phyloP scores from a whole-genome alignment of 148 eudicot genomes.

The Rhododendron vialii region DNA sequence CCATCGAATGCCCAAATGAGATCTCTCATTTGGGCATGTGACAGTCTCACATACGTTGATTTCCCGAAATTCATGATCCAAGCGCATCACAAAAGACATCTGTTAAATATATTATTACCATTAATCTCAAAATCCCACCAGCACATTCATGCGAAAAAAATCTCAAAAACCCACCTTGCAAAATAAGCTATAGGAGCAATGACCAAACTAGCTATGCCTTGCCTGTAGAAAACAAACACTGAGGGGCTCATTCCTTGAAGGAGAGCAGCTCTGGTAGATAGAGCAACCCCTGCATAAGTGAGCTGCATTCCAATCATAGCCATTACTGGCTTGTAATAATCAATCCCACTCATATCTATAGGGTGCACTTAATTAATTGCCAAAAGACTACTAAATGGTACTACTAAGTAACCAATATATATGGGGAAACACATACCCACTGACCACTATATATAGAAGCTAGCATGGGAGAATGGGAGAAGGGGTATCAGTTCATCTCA shows the following conservation, averaged over 20 bases:
- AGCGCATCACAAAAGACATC: background rate
- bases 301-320: constrained; percentile 50
- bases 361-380: background rate
- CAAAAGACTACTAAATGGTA: background rate
- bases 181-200: constrained; percentile 55
- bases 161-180: constrained; percentile 24
- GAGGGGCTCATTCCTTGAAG: constrained; percentile 61
- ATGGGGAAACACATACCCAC: background rate
- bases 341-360: constrained; percentile 23
- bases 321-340: constrained; percentile 40
- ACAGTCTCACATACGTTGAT: background rate
- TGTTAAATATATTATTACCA: background rate
- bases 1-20: background rate
- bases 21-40: background rate
- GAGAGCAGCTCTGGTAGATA: constrained; percentile 56
- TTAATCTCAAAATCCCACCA: background rate
- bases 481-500: background rate
- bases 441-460: background rate
- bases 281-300: constrained; percentile 36
- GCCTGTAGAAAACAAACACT: constrained; percentile 66
- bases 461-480: background rate
- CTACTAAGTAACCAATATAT: background rate
- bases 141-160: background rate
- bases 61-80: background rate
- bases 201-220: constrained; percentile 47